Percentiles rank a stretch among this genome's conserved stretches.
phyloP scores from a whole-genome alignment of 495 filamentous ascomycete genomes.

The Elaphomyces granulatus region DNA sequence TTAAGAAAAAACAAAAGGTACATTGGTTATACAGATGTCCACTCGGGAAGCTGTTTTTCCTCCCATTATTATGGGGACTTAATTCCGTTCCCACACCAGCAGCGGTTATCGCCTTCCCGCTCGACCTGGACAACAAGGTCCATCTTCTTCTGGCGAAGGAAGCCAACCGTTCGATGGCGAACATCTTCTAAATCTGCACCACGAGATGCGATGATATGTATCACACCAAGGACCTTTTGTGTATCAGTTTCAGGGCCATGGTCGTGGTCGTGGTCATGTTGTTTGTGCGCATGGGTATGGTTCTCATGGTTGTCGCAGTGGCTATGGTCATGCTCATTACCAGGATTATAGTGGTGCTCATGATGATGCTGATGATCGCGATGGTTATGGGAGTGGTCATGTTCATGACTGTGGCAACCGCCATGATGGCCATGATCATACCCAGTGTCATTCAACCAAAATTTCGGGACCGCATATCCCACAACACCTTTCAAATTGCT shows the following conservation, averaged over 20 bases:
- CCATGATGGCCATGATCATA: constrained; percentile 20
- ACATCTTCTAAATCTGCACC: constrained; percentile 65
- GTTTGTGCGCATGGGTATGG: constrained; percentile 3
- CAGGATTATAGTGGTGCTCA: constrained; percentile 15
- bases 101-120: constrained; percentile 56
- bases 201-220: constrained; percentile 63
- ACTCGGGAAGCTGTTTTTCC: not conserved
- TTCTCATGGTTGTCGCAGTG: constrained; percentile 7
- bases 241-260: constrained; percentile 15
- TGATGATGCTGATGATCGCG: constrained; percentile 11
- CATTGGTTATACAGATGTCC: no score
- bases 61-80: constrained; percentile 1
- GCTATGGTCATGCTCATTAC: constrained; percentile 1
- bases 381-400: constrained; percentile 5
- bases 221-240: constrained; percentile 52
- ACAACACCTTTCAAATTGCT: constrained; percentile 70
- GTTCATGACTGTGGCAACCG: constrained; percentile 10
- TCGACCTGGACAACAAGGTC: constrained; percentile 67
- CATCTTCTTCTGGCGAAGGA: constrained; percentile 45
- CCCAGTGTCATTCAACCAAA: constrained; percentile 76
- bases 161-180: constrained; percentile 45
- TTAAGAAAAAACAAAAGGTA: no score
- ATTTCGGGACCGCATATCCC: constrained; percentile 75
- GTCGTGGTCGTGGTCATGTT: constrained; percentile 5
- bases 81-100: constrained; percentile 49